Conservation (phyloP, 331 rosid species). For the Stylosanthes scabra region DNA sequence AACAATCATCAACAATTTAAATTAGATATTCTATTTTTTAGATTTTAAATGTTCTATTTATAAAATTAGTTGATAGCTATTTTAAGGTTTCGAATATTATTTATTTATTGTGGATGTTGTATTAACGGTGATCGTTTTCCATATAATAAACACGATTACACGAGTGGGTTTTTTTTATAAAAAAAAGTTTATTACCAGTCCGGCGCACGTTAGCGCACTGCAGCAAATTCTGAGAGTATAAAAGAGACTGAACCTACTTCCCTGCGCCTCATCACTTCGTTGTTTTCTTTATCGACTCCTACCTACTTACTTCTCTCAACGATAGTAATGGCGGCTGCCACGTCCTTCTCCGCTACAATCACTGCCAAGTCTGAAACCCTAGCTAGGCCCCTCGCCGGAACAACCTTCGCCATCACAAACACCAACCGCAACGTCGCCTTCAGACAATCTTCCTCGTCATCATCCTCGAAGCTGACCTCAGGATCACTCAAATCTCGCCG, state of each 20-base stretch:
- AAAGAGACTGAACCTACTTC: background rate
- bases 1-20: no score
- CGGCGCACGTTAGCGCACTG: constrained; percentile 26
- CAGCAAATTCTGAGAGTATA: background rate
- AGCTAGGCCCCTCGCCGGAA: constrained; percentile 22
- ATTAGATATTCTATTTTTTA: no score
- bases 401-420: constrained; percentile 7
- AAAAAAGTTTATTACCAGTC: no score
- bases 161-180: no score
- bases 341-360: constrained; percentile 46
- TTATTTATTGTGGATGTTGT: no score
- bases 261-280: background rate
- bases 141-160: no score
- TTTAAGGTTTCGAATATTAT: no score
- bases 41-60: no score
- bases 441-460: constrained; percentile 20
- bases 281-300: background rate
- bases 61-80: no score
- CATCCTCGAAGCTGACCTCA: constrained; percentile 33
- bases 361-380: constrained; percentile 44
- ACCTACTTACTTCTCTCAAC: background rate
- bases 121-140: no score
- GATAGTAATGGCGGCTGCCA: constrained; percentile 60
- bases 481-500: constrained; percentile 42
- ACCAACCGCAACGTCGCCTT: constrained; percentile 34